phyloP scores from a whole-genome alignment of 495 filamentous ascomycete species.

The Daldinia decipiens region DNA sequence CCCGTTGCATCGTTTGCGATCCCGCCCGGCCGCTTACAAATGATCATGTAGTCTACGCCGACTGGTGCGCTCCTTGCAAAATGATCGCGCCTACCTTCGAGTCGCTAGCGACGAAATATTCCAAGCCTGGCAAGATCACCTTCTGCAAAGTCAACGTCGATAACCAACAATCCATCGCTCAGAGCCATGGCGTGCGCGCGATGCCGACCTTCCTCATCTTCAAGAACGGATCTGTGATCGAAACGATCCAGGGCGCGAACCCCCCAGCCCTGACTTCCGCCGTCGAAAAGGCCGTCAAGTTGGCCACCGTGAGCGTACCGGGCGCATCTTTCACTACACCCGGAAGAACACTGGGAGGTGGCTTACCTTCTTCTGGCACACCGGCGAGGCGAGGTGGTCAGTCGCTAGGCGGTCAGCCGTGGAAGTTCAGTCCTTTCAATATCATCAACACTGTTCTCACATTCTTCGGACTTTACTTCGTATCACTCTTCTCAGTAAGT shows the following conservation, averaged over 20 bases:
- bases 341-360: constrained; percentile 51
- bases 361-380: constrained; percentile 10
- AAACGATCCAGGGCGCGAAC: constrained; percentile 84
- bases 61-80: constrained; percentile 79
- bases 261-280: constrained; percentile 74
- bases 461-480: constrained; percentile 70
- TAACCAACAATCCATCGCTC: constrained; percentile 63
- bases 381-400: constrained; percentile 39
- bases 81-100: constrained; percentile 74
- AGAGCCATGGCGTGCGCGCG: constrained; percentile 64
- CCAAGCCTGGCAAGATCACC: constrained; percentile 63
- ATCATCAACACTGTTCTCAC: constrained; percentile 60
- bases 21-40: constrained; percentile 34
- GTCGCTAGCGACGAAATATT: constrained; percentile 63
- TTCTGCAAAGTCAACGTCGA: constrained; percentile 74
- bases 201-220: constrained; percentile 93
- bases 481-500: constrained; percentile 64
- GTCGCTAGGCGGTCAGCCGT: constrained; percentile 50
- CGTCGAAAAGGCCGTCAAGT: constrained; percentile 76
- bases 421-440: constrained; percentile 52
- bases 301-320: constrained; percentile 57
- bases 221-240: constrained; percentile 74
- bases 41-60: constrained; percentile 64
- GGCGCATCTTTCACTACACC: constrained; percentile 58
- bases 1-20: constrained; percentile 20